Evolutionary conservation across 1,139 yeast species (phyloP).

Genomic region (Saccharomyces uvarum): DNA sequence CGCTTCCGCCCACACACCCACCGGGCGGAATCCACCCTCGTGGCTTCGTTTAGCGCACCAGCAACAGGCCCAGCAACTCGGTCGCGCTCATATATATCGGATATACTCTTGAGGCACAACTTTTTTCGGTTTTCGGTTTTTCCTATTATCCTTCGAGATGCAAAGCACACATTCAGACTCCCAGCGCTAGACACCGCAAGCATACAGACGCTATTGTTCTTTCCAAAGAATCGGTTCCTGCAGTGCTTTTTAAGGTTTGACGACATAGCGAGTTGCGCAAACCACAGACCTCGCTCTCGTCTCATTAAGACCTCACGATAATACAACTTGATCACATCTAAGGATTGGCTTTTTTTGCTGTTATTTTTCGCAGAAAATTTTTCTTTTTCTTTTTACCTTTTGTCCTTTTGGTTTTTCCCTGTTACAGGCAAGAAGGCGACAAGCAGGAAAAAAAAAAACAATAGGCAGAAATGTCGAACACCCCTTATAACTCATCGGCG

Average conservation of each 20-base stretch:
- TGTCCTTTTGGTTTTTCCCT: neutral
- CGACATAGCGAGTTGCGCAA: neutral
- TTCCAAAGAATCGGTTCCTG: neutral
- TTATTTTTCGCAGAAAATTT: neutral
- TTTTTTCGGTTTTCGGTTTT: slow-evolving; percentile 1
- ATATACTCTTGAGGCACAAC: slow-evolving; percentile 1
- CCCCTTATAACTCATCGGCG: neutral
- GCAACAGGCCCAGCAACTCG: neutral
- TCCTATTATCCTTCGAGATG: neutral
- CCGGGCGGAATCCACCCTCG: neutral
- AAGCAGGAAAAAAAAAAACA: neutral
- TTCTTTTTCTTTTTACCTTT: neutral
- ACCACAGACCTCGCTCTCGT: neutral
- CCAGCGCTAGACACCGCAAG: neutral
- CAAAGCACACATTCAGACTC: neutral
- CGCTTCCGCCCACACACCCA: neutral
- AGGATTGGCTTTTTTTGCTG: neutral
- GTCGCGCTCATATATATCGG: neutral
- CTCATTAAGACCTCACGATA: neutral
- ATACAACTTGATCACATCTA: neutral
- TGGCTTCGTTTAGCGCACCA: neutral
- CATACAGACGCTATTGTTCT: neutral
- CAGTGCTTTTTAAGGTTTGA: neutral
- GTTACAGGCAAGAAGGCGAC: neutral
- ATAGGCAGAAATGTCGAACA: neutral